Evolutionary conservation across 2,329 filamentous ascomycete species (phyloP).

Genomic region (Sclerotiophoma versabilis): DNA sequence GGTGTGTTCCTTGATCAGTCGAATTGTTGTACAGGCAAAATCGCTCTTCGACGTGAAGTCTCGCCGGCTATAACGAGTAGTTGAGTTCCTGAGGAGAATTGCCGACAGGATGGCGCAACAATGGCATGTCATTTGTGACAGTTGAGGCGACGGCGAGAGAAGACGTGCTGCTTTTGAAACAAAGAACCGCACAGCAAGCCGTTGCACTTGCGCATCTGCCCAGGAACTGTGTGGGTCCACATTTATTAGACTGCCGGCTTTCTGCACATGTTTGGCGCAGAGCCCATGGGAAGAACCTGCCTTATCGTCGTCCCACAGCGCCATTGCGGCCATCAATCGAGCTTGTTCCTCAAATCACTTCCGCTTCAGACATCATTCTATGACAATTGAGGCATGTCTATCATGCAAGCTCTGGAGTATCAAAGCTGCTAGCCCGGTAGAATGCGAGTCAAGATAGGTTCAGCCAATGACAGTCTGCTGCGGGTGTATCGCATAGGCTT

Average conservation of each 20-base stretch:
- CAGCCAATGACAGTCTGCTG: conserved; percentile 24
- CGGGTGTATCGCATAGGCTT: conserved; percentile 13
- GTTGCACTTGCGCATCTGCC: conserved; percentile 32
- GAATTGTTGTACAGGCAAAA: not conserved
- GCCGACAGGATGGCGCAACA: not conserved
- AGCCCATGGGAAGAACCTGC: conserved; percentile 35
- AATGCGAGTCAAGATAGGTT: conserved; percentile 34
- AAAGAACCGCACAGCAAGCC: conserved; percentile 44
- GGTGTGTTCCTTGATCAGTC: conserved; percentile 21
- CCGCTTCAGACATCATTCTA: conserved; percentile 30
- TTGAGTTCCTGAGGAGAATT: not conserved
- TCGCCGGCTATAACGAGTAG: not conserved
- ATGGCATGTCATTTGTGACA: not conserved
- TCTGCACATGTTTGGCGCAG: conserved; percentile 30
- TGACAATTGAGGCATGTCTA: conserved; percentile 31
- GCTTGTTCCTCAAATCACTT: conserved; percentile 22
- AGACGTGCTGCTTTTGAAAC: not conserved
- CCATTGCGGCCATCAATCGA: conserved; percentile 39
- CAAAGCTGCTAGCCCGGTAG: conserved; percentile 41
- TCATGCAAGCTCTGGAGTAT: conserved; percentile 34
- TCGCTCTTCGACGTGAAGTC: not conserved
- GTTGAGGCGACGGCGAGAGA: not conserved
- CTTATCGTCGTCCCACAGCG: conserved; percentile 50
- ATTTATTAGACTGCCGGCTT: conserved; percentile 26
- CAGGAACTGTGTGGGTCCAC: conserved; percentile 34